Evolutionary conservation across 2,329 filamentous ascomycete species (phyloP).

Genomic region (Colletotrichum camelliae): DNA sequence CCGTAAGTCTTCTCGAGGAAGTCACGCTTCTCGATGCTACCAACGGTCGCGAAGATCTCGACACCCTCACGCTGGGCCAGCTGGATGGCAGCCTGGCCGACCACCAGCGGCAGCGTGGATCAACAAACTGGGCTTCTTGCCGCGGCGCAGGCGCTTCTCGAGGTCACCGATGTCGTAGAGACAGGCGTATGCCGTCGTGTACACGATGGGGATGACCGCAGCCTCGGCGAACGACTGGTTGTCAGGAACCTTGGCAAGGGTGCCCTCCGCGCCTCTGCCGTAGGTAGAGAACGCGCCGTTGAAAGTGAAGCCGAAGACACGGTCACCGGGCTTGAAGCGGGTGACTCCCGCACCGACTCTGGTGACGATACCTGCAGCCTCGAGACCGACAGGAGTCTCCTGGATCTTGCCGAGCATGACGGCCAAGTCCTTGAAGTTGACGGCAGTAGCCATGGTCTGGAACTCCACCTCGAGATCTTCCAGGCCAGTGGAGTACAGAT

Average conservation of each 20-base stretch:
- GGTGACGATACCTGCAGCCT: conserved; percentile 37
- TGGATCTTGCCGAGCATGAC: conserved; percentile 30
- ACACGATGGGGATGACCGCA: conserved; percentile 34
- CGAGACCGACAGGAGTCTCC: conserved; percentile 29
- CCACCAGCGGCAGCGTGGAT: conserved; percentile 44
- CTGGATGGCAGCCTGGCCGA: conserved; percentile 45
- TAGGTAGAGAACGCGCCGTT: conserved; percentile 25
- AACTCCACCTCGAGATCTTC: conserved; percentile 25
- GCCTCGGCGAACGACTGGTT: conserved; percentile 41
- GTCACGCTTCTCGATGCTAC: conserved; percentile 32
- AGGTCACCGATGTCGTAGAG: conserved; percentile 32
- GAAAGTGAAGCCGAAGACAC: conserved; percentile 25
- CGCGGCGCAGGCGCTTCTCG: conserved; percentile 22
- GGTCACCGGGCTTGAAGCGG: conserved; percentile 34
- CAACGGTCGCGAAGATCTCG: conserved; percentile 47
- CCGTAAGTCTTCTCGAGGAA: conserved; percentile 31
- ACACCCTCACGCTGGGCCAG: conserved; percentile 42
- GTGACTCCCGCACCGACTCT: conserved; percentile 33
- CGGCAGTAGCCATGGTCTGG: conserved; percentile 28
- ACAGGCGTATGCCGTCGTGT: conserved; percentile 33
- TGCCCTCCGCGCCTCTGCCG: conserved; percentile 22
- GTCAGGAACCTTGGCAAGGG: conserved; percentile 39
- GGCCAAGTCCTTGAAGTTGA: conserved; percentile 32
- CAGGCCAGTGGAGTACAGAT: neutral
- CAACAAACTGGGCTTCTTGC: conserved; percentile 38